A percentile compares a stretch with the other conserved stretches of the same genome.
phyloP scores from a whole-genome alignment of 2,329 filamentous ascomycete species.

The Xylariaceae sp. region DNA sequence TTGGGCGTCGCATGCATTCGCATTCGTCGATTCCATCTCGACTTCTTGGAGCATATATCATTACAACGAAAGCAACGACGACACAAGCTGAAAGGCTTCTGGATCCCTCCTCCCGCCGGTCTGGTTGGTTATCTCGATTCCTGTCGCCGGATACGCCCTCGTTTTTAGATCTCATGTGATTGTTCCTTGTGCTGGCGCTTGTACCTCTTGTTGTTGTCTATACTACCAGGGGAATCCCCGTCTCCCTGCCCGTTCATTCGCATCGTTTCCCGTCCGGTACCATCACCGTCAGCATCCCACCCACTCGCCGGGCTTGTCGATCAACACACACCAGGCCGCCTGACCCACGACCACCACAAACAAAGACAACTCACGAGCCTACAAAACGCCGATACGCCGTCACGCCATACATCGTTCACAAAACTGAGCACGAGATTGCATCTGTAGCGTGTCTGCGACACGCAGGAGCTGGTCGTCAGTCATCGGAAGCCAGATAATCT shows the following conservation, averaged over 20 bases:
- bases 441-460: constrained; percentile 7
- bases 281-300: not conserved
- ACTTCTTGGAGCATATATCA: not conserved
- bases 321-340: constrained; percentile 24
- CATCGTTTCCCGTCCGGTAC: constrained; percentile 3
- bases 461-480: not conserved
- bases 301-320: constrained; percentile 4
- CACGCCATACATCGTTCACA: constrained; percentile 9
- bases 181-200: constrained; percentile 6
- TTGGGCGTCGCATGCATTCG: not conserved
- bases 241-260: constrained; percentile 17
- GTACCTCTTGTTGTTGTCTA: constrained; percentile 13
- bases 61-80: not conserved
- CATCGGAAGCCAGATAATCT: constrained; percentile 1
- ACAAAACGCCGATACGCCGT: constrained; percentile 5
- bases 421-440: constrained; percentile 7
- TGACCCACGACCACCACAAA: constrained; percentile 21
- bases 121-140: constrained; percentile 10
- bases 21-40: not conserved
- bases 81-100: constrained; percentile 3
- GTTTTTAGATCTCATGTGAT: constrained; percentile 1
- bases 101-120: not conserved
- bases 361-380: constrained; percentile 12
- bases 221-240: constrained; percentile 19
- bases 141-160: constrained; percentile 7